Conservation (phyloP, 495 filamentous ascomycete genomes). For the Talaromyces nanjingensis region DNA sequence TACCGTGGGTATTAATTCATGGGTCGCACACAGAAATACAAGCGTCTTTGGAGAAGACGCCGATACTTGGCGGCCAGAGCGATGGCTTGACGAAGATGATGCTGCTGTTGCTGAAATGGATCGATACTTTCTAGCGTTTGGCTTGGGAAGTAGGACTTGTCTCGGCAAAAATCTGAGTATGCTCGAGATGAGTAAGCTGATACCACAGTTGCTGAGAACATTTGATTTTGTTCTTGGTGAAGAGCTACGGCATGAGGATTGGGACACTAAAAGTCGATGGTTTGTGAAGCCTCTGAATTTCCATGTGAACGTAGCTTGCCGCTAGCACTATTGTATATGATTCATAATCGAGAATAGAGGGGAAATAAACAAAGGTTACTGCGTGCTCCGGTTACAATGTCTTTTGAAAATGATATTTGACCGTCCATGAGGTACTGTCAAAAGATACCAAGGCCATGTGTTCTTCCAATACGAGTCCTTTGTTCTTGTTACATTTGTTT, state of each 20-base stretch:
- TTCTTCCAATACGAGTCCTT: background rate
- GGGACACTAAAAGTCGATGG: background rate
- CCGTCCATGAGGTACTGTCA: background rate
- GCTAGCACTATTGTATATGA: background rate
- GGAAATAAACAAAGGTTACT: background rate
- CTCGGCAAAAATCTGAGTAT: constrained; percentile 6
- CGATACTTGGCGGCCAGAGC: constrained; percentile 43
- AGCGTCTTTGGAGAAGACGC: constrained; percentile 49
- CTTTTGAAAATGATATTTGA: background rate
- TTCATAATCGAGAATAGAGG: background rate
- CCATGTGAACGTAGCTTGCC: background rate
- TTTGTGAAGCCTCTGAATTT: background rate
- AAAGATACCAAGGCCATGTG: background rate
- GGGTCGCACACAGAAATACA: constrained; percentile 47
- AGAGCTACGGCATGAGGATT: background rate
- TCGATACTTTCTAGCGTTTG: background rate
- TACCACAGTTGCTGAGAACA: background rate
- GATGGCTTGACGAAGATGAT: constrained; percentile 38
- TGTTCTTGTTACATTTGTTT: background rate
- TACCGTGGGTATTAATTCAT: constrained; percentile 52
- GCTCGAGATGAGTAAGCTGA: background rate
- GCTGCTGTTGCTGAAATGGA: background rate
- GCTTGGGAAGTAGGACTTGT: background rate
- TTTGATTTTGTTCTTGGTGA: background rate
- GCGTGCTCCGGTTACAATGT: background rate